Base-by-base conservation (phyloP, 2,329 filamentous ascomycete genomes). In the Paramyrothecium roridum region DNA sequence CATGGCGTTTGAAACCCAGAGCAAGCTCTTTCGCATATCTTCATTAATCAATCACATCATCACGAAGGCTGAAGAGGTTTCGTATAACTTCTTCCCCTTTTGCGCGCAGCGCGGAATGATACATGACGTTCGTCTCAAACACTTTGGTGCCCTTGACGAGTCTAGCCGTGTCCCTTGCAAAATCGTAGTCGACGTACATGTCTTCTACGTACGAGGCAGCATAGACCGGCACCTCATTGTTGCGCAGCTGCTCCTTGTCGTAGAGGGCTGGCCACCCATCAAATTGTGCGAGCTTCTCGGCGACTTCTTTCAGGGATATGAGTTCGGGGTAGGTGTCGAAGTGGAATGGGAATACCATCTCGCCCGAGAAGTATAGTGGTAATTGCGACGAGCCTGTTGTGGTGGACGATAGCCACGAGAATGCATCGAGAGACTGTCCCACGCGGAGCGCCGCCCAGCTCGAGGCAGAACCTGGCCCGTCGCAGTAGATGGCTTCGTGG, bases 291-390 rank as follows among this genome's bases (percentile, higher is more conserved):
- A 97, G 78, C 21, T 86, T 78, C 10, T 93, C 77, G 0, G 91
- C 91, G 0, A 86, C 87, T 12, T 84, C 77, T 54, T 81, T 82
- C 49, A 98, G 73, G 55, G 84, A 76, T n/a, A 75, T 75, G 20
- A 98, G 83, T 70, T 96, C 91, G 1, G 84, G 78, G 65, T 91
- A 93, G 17, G 87, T 87, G 40, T 92, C 85, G 62, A 96, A 93
- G 80, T 93, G 89, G 71, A 90, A 88, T 1, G 89, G 88, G 69
- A 86, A 96, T 52, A 96, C 83, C 91, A 96, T 97, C 75, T 98
- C 93, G 57, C 93, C 92, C 0, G 90, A 91, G 74, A 97, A 96
- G 70, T 83, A 89, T 21, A 95, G 76, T 0, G 87, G 86, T 2
- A 74, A 67, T 43, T 43, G 7, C 1, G 68, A 68, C 10, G 61